Conservation (phyloP, 768 basidiomycete species). For the Rhizopogon salebrosus region DNA sequence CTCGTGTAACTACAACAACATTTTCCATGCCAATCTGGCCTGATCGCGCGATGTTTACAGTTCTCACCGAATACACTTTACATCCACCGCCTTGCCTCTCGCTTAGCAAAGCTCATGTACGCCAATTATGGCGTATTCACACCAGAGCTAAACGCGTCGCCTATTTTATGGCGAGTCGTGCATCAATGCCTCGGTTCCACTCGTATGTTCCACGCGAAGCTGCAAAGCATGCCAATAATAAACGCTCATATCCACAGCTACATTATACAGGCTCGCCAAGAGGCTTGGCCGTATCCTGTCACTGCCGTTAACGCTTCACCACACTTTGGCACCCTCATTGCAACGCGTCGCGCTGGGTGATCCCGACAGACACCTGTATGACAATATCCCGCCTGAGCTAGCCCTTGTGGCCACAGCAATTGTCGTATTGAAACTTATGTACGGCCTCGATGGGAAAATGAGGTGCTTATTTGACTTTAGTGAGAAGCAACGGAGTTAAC, state of each 20-base stretch:
- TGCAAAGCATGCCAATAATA: background rate
- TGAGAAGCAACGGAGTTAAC: slow-evolving; percentile 8
- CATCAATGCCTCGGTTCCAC: slow-evolving; percentile 59
- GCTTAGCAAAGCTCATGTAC: slow-evolving; percentile 55
- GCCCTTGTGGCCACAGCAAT: slow-evolving; percentile 54
- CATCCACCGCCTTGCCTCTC: slow-evolving; percentile 58
- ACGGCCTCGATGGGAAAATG: slow-evolving; percentile 69
- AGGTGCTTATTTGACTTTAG: slow-evolving; percentile 38
- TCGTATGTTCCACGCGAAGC: slow-evolving; percentile 47
- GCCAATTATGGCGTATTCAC: slow-evolving; percentile 51
- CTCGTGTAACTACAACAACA: slow-evolving; percentile 41
- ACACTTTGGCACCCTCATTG: slow-evolving; percentile 42
- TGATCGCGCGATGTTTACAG: slow-evolving; percentile 34
- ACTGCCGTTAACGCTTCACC: slow-evolving; percentile 56
- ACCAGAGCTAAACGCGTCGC: slow-evolving; percentile 72
- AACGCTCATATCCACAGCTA: slow-evolving; percentile 32
- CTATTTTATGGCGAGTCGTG: slow-evolving; percentile 73
- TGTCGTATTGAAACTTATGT: slow-evolving; percentile 77
- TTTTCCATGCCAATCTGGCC: slow-evolving; percentile 4
- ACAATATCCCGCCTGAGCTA: slow-evolving; percentile 67
- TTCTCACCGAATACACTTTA: slow-evolving; percentile 52
- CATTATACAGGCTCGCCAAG: slow-evolving; percentile 61
- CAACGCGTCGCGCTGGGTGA: slow-evolving; percentile 31
- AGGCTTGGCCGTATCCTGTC: slow-evolving; percentile 49
- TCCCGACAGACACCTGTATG: slow-evolving; percentile 45